These are phyloP conservation scores for Russula griseocarnosa DNA, from an alignment of 768 basidiomycete species.

Conservation along the genomic window DNA sequence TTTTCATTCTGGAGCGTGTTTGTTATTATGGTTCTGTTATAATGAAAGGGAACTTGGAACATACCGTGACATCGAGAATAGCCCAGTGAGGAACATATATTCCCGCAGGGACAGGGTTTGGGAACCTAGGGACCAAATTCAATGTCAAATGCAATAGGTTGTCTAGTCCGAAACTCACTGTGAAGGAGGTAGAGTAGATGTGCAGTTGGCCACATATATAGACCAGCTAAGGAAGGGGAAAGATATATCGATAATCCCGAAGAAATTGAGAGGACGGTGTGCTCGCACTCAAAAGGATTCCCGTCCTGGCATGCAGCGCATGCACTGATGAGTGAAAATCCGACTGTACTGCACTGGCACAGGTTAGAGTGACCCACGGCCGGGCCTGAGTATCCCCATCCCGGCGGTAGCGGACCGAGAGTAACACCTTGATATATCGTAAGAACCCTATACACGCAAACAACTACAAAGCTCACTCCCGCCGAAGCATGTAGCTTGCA, in stretches of 20 bases:
- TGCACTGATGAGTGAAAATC: conserved; percentile 13
- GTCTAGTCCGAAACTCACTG: conserved; percentile 1
- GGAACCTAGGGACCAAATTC: background rate
- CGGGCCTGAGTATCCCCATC: background rate
- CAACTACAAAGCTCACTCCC: background rate
- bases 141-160: background rate
- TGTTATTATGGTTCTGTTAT: background rate
- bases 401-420: background rate
- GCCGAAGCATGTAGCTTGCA: conserved; percentile 7
- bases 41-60: background rate
- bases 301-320: conserved; percentile 12
- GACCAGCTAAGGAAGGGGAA: background rate
- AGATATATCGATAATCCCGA: background rate
- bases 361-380: background rate
- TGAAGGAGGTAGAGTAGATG: background rate
- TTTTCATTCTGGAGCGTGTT: background rate
- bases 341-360: conserved; percentile 16
- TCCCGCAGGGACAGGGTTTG: conserved; percentile 11
- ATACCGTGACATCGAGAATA: conserved; percentile 4
- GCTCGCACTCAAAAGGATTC: background rate
- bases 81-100: conserved; percentile 9
- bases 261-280: too few species aligned
- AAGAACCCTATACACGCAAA: background rate
- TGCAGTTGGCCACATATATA: background rate
- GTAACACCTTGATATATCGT: conserved; percentile 9